Base-by-base conservation (phyloP, 2,329 filamentous ascomycete species). In the Cytospora piceae region DNA sequence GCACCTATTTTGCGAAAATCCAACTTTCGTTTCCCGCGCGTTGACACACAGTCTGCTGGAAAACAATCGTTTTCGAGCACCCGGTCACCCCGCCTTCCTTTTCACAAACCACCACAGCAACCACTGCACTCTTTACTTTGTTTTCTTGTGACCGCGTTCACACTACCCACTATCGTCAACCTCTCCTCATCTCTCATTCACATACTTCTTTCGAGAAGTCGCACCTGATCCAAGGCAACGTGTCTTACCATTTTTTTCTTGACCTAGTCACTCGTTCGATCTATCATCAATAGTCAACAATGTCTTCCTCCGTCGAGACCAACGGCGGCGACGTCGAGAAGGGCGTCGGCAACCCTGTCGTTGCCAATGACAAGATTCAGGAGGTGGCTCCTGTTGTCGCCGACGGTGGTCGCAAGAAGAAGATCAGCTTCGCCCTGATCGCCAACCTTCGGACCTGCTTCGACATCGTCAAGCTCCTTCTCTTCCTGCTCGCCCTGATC, bases 41-140 rank as follows among this genome's bases (percentile, higher is more conserved):
- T 63, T 31, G 55, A 57, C 61, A 61, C 29, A 15, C 54, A 29
- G 32, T 60, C 20, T 17, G 55, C 15, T 57, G 58, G 17, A 61
- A 5, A 51, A 46, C 54, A 17, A 32, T 64, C 59, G 37, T 61
- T 67, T 61, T 57, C 15, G 24, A 24, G 20, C 24, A 42, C 39
- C 34, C 14, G 34, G 2, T 1, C 49, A 22, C 37, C 29, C 42
- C 37, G 37, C 39, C 20, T 59, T 58, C 37, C 54, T 34, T 55
- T 58, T 46, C 37, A 24, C 20, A 20, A n/a, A 20, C 27, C 32
- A 27, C 55, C 12, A 51, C 51, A 57, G n/a, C n/a, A 49, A 49
- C 42, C 32, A 56, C 14, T 24, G 60, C 56, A 15, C 55, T 63
- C 58, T 37, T 65, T 67, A 9, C 63, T 37, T 65, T 67, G 9